phyloP scores from a whole-genome alignment of 345 rosid species.

The Mangifera indica region DNA sequence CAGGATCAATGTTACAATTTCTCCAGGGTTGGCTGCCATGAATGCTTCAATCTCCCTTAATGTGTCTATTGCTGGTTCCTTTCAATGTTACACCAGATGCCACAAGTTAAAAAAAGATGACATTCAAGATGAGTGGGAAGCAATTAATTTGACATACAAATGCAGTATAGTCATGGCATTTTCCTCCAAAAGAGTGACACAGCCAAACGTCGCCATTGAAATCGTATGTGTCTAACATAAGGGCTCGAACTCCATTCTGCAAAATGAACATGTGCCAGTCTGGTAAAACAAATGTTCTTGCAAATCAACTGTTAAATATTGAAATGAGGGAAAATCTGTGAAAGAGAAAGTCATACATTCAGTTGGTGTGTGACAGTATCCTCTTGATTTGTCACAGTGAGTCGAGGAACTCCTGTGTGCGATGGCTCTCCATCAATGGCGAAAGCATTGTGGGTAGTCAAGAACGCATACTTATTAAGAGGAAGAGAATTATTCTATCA shows the following conservation, averaged over 20 bases:
- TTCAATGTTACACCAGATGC: background rate
- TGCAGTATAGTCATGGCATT: constrained; percentile 59
- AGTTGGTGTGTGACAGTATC: constrained; percentile 59
- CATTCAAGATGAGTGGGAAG: background rate
- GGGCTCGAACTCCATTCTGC: constrained; percentile 65
- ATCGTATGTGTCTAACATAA: constrained; percentile 74
- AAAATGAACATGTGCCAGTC: background rate
- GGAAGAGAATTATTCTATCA: constrained; percentile 62
- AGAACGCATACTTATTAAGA: constrained; percentile 65
- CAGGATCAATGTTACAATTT: constrained; percentile 56
- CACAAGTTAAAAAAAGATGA: background rate
- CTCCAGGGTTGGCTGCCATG: constrained; percentile 51
- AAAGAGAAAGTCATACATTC: constrained; percentile 32
- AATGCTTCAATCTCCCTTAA: constrained; percentile 62
- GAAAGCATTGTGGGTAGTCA: constrained; percentile 70
- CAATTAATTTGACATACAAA: constrained; percentile 39
- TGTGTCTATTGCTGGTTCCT: constrained; percentile 63
- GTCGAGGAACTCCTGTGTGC: constrained; percentile 48
- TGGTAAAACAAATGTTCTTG: background rate
- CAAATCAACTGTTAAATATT: background rate
- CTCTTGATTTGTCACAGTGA: constrained; percentile 63
- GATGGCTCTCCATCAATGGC: constrained; percentile 56
- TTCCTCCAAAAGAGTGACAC: constrained; percentile 62
- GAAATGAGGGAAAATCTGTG: background rate
- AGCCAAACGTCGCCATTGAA: constrained; percentile 64